phyloP scores from a whole-genome alignment of 2,329 filamentous ascomycete genomes.

The Phaeomoniella chlamydospora region DNA sequence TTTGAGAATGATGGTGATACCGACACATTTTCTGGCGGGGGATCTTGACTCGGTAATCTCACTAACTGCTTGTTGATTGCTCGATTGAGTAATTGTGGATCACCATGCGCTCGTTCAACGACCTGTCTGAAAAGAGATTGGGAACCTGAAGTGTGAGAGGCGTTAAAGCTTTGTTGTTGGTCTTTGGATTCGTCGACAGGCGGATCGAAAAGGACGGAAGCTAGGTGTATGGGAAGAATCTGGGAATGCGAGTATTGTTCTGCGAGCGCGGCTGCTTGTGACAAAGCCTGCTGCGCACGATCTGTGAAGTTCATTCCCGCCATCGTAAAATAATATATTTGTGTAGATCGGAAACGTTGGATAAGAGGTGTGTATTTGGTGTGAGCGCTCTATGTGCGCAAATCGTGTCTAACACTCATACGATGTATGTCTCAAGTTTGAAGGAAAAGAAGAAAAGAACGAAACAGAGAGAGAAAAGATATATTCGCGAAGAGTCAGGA shows the following conservation, averaged over 20 bases:
- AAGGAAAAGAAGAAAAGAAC: too few relatives aligned
- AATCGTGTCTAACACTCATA: too few relatives aligned
- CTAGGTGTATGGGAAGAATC: constrained; percentile 78
- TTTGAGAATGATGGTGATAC: constrained; percentile 71
- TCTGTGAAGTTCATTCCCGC: constrained; percentile 83
- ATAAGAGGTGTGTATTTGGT: too few relatives aligned
- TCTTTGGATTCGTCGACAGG: constrained; percentile 52
- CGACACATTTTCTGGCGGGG: constrained; percentile 76
- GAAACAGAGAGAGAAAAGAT: too few relatives aligned
- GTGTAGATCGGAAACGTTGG: too few relatives aligned
- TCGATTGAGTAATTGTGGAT: constrained; percentile 76
- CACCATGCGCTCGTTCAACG: constrained; percentile 83
- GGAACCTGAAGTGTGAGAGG: constrained; percentile 45
- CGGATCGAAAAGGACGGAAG: constrained; percentile 39
- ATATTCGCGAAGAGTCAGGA: too few relatives aligned
- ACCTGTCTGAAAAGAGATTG: constrained; percentile 87
- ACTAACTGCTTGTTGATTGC: constrained; percentile 85
- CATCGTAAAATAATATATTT: too few relatives aligned
- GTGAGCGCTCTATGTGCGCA: too few relatives aligned
- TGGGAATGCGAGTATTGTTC: constrained; percentile 86
- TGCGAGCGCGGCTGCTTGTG: constrained; percentile 75
- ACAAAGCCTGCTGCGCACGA: constrained; percentile 74
- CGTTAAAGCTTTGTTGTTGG: constrained; percentile 54
- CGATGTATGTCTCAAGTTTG: too few relatives aligned
- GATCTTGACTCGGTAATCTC: constrained; percentile 83